Evolutionary conservation across 2,329 filamentous ascomycete genomes (phyloP).

Genomic region (Hymenoscyphus scutula): DNA sequence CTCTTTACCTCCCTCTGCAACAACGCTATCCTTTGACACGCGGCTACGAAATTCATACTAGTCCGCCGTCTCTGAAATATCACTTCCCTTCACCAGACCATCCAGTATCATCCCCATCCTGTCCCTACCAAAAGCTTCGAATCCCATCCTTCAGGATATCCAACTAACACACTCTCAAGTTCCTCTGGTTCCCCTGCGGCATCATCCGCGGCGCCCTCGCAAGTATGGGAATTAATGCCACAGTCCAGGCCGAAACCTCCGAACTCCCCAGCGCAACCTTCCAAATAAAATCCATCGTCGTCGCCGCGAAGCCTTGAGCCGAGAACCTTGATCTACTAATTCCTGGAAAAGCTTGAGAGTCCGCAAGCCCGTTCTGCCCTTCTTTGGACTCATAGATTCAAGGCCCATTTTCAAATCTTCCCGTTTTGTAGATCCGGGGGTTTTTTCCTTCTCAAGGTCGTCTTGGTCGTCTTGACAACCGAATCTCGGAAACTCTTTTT

Average conservation of each 20-base stretch:
- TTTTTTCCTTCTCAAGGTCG: no score
- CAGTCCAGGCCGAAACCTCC: slow-evolving; percentile 83
- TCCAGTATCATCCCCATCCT: neutral
- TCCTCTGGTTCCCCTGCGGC: slow-evolving; percentile 93
- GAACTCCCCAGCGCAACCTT: slow-evolving; percentile 89
- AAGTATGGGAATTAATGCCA: slow-evolving; percentile 87
- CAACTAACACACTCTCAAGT: slow-evolving; percentile 48
- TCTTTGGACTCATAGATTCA: no score
- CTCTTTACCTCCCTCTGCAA: neutral
- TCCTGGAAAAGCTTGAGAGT: no score
- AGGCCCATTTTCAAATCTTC: no score
- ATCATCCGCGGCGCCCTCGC: slow-evolving; percentile 88
- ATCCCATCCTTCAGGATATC: neutral
- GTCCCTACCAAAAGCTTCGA: no score
- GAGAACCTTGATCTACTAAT: no score
- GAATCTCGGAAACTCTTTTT: no score
- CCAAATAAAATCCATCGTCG: slow-evolving; percentile 78
- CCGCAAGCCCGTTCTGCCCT: no score
- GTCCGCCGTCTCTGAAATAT: neutral
- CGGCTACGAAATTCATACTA: no score
- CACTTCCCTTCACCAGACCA: neutral
- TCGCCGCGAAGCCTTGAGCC: slow-evolving; percentile 1
- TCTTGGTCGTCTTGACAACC: no score
- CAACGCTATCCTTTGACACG: neutral
- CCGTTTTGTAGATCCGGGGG: no score